Conservation (phyloP, 495 filamentous ascomycete species). For the Penicillium argentinense region DNA sequence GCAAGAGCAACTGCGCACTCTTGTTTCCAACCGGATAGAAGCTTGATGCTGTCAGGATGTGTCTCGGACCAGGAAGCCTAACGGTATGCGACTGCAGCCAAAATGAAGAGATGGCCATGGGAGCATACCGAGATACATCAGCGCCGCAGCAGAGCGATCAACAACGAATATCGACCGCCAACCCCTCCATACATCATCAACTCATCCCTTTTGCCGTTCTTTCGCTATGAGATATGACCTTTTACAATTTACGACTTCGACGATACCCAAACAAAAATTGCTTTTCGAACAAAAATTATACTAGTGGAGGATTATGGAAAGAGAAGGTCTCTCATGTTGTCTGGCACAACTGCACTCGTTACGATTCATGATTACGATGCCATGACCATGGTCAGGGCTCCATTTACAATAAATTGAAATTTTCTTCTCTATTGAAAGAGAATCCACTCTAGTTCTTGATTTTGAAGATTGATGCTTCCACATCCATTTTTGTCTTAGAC, state of each 20-base stretch:
- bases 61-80: background rate
- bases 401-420: background rate
- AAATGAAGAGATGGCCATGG: background rate
- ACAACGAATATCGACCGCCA: background rate
- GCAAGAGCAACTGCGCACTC: constrained; percentile 11
- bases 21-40: constrained; percentile 17
- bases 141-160: too few relatives aligned
- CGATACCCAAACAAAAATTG: constrained; percentile 11
- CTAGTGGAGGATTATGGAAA: too few relatives aligned
- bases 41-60: constrained; percentile 14
- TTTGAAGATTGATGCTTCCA: too few relatives aligned
- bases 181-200: background rate
- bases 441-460: too few relatives aligned
- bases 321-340: constrained; percentile 4
- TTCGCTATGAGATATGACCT: background rate
- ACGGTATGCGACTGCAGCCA: background rate
- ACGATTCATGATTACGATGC: constrained; percentile 17
- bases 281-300: background rate
- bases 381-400: constrained; percentile 4
- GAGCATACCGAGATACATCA: too few relatives aligned
- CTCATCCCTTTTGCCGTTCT: constrained; percentile 2
- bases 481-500: too few relatives aligned
- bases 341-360: constrained; percentile 2
- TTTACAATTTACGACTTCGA: background rate
- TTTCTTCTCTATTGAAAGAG: too few relatives aligned